Evolutionary conservation across 805 yeast species (phyloP).

Genomic region (Wickerhamiella allomyrinae): DNA sequence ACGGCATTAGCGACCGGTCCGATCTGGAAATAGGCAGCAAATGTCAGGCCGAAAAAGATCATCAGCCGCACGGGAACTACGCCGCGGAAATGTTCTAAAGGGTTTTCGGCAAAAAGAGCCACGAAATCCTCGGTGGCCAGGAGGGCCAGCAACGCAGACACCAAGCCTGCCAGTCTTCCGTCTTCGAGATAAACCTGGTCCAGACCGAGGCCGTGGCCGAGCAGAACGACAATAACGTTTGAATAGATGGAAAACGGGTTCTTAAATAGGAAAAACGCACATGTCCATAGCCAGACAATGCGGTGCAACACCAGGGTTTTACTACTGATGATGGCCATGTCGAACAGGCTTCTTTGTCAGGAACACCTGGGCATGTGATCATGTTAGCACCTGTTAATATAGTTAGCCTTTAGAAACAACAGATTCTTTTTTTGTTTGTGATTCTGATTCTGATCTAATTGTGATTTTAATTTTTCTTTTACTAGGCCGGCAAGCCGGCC

Average conservation of each 20-base stretch:
- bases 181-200: constrained; percentile 12
- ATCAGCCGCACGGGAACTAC: constrained; percentile 21
- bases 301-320: constrained; percentile 15
- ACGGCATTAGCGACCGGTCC: constrained; percentile 20
- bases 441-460: too few species aligned
- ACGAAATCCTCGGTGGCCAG: constrained; percentile 20
- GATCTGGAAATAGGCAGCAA: constrained; percentile 14
- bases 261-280: constrained; percentile 20
- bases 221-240: constrained; percentile 17
- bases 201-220: constrained; percentile 18
- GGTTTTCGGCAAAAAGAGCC: constrained; percentile 15
- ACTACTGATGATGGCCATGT: constrained; percentile 4
- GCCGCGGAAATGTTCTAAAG: constrained; percentile 15
- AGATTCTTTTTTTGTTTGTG: too few species aligned
- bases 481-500: too few species aligned
- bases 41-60: constrained; percentile 17
- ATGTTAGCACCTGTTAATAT: too few species aligned
- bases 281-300: constrained; percentile 16
- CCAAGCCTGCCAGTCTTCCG: constrained; percentile 19
- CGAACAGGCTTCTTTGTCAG: too few species aligned
- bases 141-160: constrained; percentile 17
- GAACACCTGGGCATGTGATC: too few species aligned
- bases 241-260: constrained; percentile 19
- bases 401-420: too few species aligned
- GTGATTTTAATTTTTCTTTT: too few species aligned